phyloP scores from a whole-genome alignment of 345 rosid species.

The Hibiscus syriacus region DNA sequence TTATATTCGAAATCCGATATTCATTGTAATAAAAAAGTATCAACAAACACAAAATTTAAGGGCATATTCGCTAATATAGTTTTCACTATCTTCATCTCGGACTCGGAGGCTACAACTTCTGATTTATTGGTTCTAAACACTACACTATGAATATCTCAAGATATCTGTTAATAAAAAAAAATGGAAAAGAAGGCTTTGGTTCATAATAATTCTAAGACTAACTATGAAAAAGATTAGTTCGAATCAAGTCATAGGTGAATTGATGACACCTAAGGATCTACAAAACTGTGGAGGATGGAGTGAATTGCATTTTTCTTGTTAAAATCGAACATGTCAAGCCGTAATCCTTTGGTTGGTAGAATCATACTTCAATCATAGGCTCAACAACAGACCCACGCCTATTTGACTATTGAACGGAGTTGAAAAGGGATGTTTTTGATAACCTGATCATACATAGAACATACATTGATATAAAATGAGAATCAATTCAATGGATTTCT shows the following conservation, averaged over 20 bases:
- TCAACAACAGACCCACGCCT: conserved; percentile 68
- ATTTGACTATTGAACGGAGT: conserved; percentile 71
- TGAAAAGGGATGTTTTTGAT: conserved; percentile 92
- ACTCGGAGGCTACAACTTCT: not conserved
- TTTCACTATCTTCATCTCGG: not conserved
- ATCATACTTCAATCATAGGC: conserved; percentile 90
- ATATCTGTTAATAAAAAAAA: no score
- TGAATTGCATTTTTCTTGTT: not conserved
- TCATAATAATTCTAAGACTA: no score
- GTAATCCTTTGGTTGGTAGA: conserved; percentile 10
- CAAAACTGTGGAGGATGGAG: no score
- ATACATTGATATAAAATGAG: no score
- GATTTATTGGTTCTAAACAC: not conserved
- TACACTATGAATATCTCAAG: not conserved
- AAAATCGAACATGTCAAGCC: not conserved
- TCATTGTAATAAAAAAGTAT: no score
- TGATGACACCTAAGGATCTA: no score
- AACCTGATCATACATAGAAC: no score
- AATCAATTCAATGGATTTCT: not conserved
- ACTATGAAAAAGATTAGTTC: no score
- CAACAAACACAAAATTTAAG: not conserved
- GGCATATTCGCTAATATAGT: not conserved
- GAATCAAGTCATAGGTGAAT: no score
- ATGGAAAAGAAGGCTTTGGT: no score
- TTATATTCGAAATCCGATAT: no score